Conservation (phyloP, 495 filamentous ascomycete species). For the Neurospora sp. region DNA sequence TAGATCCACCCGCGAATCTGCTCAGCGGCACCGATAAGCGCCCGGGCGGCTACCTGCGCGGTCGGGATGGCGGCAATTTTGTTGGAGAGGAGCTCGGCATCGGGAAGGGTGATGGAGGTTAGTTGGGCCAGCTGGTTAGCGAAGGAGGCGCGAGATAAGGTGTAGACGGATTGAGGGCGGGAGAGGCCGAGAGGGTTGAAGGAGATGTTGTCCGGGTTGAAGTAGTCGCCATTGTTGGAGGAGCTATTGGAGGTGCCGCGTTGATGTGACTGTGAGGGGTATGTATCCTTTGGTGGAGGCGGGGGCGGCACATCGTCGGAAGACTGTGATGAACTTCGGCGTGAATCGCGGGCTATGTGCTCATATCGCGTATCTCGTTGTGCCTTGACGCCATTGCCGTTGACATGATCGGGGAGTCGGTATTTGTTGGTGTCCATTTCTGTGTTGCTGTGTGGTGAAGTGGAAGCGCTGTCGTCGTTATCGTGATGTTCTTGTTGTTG, state of each 20-base stretch:
- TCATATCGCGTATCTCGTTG: constrained; percentile 39
- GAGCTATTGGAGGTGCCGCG: constrained; percentile 11
- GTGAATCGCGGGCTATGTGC: constrained; percentile 38
- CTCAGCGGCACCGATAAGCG: constrained; percentile 69
- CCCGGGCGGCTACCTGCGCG: constrained; percentile 64
- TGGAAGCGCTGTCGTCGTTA: not conserved
- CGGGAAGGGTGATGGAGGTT: constrained; percentile 73
- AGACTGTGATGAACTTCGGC: constrained; percentile 18
- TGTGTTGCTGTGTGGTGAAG: constrained; percentile 23
- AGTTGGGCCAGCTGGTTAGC: constrained; percentile 81
- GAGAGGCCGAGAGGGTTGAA: constrained; percentile 46
- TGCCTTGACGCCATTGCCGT: constrained; percentile 50
- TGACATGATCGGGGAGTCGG: constrained; percentile 49
- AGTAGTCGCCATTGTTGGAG: constrained; percentile 15
- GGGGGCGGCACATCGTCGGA: constrained; percentile 23
- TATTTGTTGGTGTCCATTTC: constrained; percentile 57
- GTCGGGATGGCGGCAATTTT: constrained; percentile 76
- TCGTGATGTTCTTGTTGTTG: not conserved
- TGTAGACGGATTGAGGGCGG: constrained; percentile 74
- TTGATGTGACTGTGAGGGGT: constrained; percentile 6
- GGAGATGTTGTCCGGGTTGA: constrained; percentile 31
- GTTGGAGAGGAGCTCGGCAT: constrained; percentile 67
- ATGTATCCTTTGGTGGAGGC: constrained; percentile 37
- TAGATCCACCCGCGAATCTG: constrained; percentile 88
- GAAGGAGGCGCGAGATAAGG: constrained; percentile 80